Evolutionary conservation across 2,329 filamentous ascomycete genomes (phyloP), one percentile per base, ranked within the genome.

Genomic region (Seiridium cupressi): DNA sequence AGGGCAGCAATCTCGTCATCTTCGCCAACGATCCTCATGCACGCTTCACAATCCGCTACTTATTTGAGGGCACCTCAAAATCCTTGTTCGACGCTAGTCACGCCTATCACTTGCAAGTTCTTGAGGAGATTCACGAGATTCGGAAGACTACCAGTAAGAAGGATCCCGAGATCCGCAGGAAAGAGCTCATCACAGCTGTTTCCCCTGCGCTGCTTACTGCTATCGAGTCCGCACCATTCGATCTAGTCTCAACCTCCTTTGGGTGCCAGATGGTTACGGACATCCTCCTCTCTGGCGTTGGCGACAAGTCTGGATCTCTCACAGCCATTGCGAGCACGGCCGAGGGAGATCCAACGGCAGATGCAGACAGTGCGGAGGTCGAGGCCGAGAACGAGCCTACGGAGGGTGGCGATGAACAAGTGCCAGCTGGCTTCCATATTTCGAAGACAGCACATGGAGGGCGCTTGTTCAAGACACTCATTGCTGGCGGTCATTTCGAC

Each of bases 121-220:
- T 99, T 4, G 81, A 86, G 60, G 90, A 97, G 73, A 79, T 97
- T 32, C 89, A 91, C 70, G 84, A 87, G 59, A 89, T 96, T 64
- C 88, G 95, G 58, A 85, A 88, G 66, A 88, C 84, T 11, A 98
- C 93, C 2, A 96, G 92, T 64, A 99, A 98, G 79, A 99, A 99
- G 77, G 92, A 97, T 60, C 82, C 92, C 0, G 88, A 89, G 58
- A 76, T 84, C 31, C 86, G 95, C 61, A 87, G 90, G 60, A 82
- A 86, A 66, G 95, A 97, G 73, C 80, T 99, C 47, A 80, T 92
- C 31, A 85, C 87, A 61, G 83, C 87, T 9, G 78, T 96, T 35
- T 93, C 92, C 1, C 87, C 91, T 2, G 84, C 88, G 36, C 79
- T 98, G 3, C 81, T 99, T 36, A 84, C 87, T 48, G 86, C 91